Base-by-base conservation (phyloP, 2,329 filamentous ascomycete species). In the Neophaeococcomyces mojaviensis region DNA sequence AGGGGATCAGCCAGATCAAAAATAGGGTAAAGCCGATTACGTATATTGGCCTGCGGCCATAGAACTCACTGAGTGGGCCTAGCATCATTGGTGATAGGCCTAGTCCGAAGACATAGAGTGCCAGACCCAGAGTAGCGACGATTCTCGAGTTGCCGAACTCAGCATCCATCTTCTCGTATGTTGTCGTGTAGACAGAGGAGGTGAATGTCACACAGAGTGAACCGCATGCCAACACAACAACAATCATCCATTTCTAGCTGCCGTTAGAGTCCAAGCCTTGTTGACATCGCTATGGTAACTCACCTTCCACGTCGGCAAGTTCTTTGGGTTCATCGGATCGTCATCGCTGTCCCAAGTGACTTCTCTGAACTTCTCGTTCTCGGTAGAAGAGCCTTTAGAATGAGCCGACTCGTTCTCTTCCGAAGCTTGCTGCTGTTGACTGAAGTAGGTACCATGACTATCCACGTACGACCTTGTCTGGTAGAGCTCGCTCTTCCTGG, bases 171-270 rank as follows among this genome's bases (percentile, higher is more conserved):
- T 92, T 84, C 15, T 59, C 61, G 63, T 95, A 96, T 0, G 86
- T 92, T 10, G 79, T 79, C 0, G 88, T 90, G 65, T 96, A 95
- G 57, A 94, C 80, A n/a, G 88, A 92, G 39, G 84, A 89, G 1
- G 86, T 79, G 61, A 83, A 88, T 7, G 88, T 94, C 84, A 95
- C 88, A 64, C 86, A 90, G 49, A 92, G 72, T 38, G 86, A 86
- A 6, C 83, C 84, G 46, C 75, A 62, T 8, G 82, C 81, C n/a
- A 88, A 74, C 47, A 95, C 83, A 30, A 80, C 55, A 1, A 89
- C 81, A 50, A 95, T 82, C 24, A 80, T 47, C 90, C 90, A 96
- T 60, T 89, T 89, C 50, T 79, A 76, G n/a, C 66, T 60, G 24
- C 24, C 10, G 24, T 28, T 28, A 28, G 24, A 28, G 24, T 28